phyloP scores from a whole-genome alignment of 23 red algal genomes.

The Gracilariopsis chorda region DNA sequence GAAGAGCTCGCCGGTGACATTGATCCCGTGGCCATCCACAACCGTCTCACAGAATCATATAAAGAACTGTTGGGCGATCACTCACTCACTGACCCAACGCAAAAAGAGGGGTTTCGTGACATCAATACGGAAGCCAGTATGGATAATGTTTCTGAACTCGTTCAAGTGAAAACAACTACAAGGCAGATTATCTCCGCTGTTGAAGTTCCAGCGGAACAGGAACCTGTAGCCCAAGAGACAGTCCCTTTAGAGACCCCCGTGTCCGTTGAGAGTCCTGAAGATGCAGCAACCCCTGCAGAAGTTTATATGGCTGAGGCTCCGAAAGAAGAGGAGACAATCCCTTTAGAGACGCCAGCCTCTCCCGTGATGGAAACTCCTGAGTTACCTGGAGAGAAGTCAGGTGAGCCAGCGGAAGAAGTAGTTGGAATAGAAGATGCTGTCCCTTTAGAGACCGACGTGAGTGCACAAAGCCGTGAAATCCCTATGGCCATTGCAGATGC shows the following conservation, averaged over 20 bases:
- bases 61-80: background rate
- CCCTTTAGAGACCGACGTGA: background rate
- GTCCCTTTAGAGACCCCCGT: too few relatives aligned
- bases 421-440: background rate
- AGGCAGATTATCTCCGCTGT: background rate
- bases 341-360: too few relatives aligned
- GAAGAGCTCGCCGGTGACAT: background rate
- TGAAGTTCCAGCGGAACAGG: background rate
- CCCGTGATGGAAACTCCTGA: too few relatives aligned
- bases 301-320: too few relatives aligned
- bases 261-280: too few relatives aligned
- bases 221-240: too few relatives aligned
- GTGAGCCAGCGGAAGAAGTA: background rate
- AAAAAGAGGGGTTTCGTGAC: background rate
- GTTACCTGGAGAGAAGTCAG: too few relatives aligned
- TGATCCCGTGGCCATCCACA: conserved; percentile 7
- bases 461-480: background rate
- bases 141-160: background rate
- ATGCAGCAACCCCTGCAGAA: too few relatives aligned
- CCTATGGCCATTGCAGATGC: background rate
- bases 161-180: background rate
- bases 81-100: background rate
- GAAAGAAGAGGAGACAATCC: too few relatives aligned
- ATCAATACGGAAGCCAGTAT: too few relatives aligned
- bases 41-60: conserved; percentile 1